Base-by-base conservation (phyloP, 1,284 basidiomycete species). In the Ustilago tritici region DNA sequence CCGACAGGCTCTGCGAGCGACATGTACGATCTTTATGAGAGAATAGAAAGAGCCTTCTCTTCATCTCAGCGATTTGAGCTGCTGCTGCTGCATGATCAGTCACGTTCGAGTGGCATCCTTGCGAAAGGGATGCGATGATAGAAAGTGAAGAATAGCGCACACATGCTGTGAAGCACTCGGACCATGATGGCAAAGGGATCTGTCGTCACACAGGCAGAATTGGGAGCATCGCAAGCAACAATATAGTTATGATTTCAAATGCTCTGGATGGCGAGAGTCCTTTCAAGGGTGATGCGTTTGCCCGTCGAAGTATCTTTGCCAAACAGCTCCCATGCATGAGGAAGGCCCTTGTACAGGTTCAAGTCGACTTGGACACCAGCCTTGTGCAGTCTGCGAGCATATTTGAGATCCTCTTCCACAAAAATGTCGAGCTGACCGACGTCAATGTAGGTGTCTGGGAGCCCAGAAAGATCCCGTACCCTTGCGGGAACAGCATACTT, bases 361-460 rank as follows among this genome's bases (percentile, higher is more conserved):
- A 74, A 38, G 23, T 69, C 65, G 17, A 74, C 62, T 34, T 74
- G 61, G 1, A 74, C 65, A 6, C 65, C 65, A 1, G 71, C 71
- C 47, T 58, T 52, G 55, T 65, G 65, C 34, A 74, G 59, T 17
- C 71, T 31, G 11, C 41, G 54, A 23, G 46, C 65, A 36, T 53
- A 74, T 11, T 61, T 60, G 40, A 69, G 34, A 32, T 65, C 60
- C 41, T 74, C 66, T 4, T 65, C 50, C 12, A 69, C 10, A 40
- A 74, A 66, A 28, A 69, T 70, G 63, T 74, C 71, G 43, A 74
- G 71, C 55, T 74, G 66, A 11, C 66, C 66, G 8, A 65, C 59
- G 28, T 74, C 66, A 2, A 74, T 63, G 66, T 65, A 74, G 38
- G 71, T 62, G 17, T 68, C 58, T 3, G 66, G 63, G 34, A 69